Base-by-base conservation (phyloP, 495 filamentous ascomycete genomes). In the Neurospora africana region DNA sequence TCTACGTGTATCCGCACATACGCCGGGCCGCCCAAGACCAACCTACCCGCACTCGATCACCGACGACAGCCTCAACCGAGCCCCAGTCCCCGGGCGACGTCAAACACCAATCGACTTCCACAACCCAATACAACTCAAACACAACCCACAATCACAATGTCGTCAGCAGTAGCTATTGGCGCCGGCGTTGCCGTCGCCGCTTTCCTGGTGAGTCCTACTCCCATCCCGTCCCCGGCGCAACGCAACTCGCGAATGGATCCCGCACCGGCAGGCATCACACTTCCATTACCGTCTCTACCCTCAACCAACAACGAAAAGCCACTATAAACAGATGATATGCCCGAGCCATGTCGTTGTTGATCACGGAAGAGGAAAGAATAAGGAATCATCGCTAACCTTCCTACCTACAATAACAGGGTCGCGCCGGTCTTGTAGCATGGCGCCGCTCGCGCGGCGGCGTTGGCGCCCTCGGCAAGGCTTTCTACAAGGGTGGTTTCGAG, bases 401-500 rank as follows among this genome's bases (percentile, higher is more conserved):
- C 23, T 8, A 44, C 47, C 8, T 21, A 58, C 47, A 33, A 35
- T n/a, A 43, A 69, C 76, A 97, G 93, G 95, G 95, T 76, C 91
- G 95, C 75, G 94, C 96, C 74, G 95, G 95, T 69, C 85, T 96
- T 13, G 90, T 97, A 69, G 95, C 96, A 70, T 87, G 93, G 77
- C 91, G 93, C 65, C 89, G 92, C 71, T 98, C 91, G 70, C 86
- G 90, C 74, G 93, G 91, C 78, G 90, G 90, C 76, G 85, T 90
- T 71, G 89, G 89, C 73, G 87, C 88, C n/a, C 81, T 97, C 71
- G 95, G 95, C 73, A 92, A 92, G 81, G 89, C 92, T 38, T 99
- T 92, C 80, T 98, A 97, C 86, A 98, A 97, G 82, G 95, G 95
- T 76, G 95, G 95, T 39, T 99, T 99, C 80, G 95, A 98, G 84